Evolutionary conservation across 306 rosid genomes (phyloP), one percentile per base, ranked within the genome.

Genomic region (Gastrolobium villosum): DNA sequence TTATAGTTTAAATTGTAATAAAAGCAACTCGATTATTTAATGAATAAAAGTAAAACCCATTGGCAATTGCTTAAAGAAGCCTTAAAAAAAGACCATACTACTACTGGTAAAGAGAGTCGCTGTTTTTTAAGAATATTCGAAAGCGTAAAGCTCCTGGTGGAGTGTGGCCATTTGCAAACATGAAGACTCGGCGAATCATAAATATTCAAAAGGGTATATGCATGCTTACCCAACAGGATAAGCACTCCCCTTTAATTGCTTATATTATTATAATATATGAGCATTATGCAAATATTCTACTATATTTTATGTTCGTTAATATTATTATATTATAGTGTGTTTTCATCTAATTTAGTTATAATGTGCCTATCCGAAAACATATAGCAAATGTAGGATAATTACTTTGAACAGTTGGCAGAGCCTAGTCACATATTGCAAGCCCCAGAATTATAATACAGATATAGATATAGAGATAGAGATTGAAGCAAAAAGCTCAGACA

Each of bases 221-320:
- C 71, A 48, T 28, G 75, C 44, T 72, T 74, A 11, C 8, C 28
- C 69, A 56, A 55, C 14, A 56, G 70, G 81, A 68, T 81, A 81
- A 75, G 85, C 77, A 67, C 74, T 67, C 44, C 35, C 53, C 61
- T 34, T 74, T 48, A 64, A 54, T 45, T 3, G 74, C 41, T 80
- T 48, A 34, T 43, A 50, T 14, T 14, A 34, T 78, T 34, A 77
- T 57, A 35, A 49, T 52, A 45, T 65, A 56, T 10, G 5, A 52
- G 65, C 77, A 68, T 59, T 49, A 31, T 48, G 52, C 41, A 49
- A 71, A 8, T 56, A 48, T 37, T 30, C 10, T 39, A 45, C 4
- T 30, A 52, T 45, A 49, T 64, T 32, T 76, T 34, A 26, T 79
- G 36, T 41, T 60, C 0, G 11, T 4, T 36, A 31, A 10, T 35